A percentile compares a stretch with the other conserved stretches of the same genome.
phyloP scores from a whole-genome alignment of 768 basidiomycete genomes.

The Clitopilus hobsonii region DNA sequence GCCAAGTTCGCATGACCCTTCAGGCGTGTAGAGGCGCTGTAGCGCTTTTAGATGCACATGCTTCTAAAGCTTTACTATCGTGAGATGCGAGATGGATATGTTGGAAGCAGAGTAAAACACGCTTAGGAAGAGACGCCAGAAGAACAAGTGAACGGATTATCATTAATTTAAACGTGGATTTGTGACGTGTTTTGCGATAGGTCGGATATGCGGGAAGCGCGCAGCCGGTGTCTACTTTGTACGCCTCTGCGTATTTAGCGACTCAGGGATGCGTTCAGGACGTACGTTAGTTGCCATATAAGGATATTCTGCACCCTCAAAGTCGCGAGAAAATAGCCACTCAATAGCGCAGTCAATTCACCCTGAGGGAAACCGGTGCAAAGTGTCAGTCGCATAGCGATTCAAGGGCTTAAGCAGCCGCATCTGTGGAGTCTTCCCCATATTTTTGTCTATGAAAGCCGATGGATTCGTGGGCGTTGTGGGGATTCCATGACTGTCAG shows the following conservation, averaged over 20 bases:
- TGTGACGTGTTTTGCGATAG: not conserved
- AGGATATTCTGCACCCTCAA: not conserved
- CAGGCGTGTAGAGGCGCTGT: not conserved
- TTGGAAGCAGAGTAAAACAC: not conserved
- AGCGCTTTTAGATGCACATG: not conserved
- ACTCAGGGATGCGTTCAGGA: not conserved
- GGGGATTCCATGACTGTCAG: not conserved
- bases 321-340: not conserved
- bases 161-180: not conserved
- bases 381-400: not conserved
- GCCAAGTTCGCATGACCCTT: not conserved
- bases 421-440: not conserved
- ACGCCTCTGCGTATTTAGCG: not conserved
- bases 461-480: not conserved
- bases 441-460: not conserved
- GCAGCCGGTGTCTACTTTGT: not conserved
- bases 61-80: not conserved
- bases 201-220: not conserved
- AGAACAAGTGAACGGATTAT: not conserved
- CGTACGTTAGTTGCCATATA: not conserved
- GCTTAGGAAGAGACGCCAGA: not conserved
- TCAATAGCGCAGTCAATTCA: not conserved
- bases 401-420: not conserved
- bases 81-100: no score
- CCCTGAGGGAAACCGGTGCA: constrained; percentile 1